Percentiles rank a stretch among this genome's conserved stretches.
These are phyloP conservation scores for Dryadomyces quercus-mongolicae DNA, from an alignment of 2,329 filamentous ascomycete species.

Conservation along the genomic window DNA sequence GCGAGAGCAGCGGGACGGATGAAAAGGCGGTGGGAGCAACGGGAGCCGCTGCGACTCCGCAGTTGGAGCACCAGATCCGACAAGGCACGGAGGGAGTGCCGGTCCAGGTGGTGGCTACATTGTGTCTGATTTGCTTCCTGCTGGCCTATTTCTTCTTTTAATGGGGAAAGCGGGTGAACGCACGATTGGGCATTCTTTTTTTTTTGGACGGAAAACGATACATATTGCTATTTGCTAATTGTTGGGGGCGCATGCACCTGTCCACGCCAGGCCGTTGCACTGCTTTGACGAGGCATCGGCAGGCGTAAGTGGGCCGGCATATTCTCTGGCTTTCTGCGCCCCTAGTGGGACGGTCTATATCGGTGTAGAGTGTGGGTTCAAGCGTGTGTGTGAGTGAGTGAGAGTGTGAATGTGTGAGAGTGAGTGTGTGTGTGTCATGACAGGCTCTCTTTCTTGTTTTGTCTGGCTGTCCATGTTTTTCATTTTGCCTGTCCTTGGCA, in stretches of 20 bases:
- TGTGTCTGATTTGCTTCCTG: slow-evolving; percentile 85
- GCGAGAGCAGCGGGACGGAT: slow-evolving; percentile 17
- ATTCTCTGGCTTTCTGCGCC: too few species aligned
- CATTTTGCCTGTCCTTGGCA: not conserved
- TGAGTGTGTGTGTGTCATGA: too few species aligned
- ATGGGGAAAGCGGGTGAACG: slow-evolving; percentile 11
- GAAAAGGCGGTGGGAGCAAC: slow-evolving; percentile 23
- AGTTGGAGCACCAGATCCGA: slow-evolving; percentile 41
- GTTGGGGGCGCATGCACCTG: not conserved
- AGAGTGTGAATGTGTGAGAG: too few species aligned
- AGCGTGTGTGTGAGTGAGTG: too few species aligned
- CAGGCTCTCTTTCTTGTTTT: not conserved
- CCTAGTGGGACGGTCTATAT: too few species aligned
- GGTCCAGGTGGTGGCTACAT: slow-evolving; percentile 67
- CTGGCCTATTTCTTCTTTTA: slow-evolving; percentile 96
- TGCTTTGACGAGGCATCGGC: too few species aligned
- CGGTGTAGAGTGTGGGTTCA: too few species aligned
- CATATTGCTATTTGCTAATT: not conserved
- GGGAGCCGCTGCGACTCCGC: slow-evolving; percentile 23
- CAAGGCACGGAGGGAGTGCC: slow-evolving; percentile 66
- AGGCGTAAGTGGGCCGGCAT: too few species aligned
- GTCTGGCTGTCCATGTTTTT: not conserved
- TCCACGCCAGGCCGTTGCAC: not conserved
- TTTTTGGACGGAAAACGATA: not conserved
- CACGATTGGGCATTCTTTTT: not conserved